Percentiles rank a stretch among this genome's conserved stretches.
Evolutionary conservation across 179 eudicot genomes (phyloP).

Genomic region (Actinidia arguta): DNA sequence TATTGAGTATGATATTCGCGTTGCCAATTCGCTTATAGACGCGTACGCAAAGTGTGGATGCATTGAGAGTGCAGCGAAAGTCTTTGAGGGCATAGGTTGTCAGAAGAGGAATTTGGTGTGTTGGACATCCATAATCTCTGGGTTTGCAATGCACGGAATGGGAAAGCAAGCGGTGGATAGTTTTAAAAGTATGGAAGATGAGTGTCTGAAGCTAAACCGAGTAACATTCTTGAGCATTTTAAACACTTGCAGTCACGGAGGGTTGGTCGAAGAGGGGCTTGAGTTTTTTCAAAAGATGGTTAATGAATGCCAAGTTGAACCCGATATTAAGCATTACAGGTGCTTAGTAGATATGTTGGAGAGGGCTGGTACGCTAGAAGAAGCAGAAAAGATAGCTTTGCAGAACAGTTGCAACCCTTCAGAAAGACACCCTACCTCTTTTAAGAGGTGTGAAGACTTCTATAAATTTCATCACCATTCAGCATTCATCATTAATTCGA

Average conservation of each 20-base stretch:
- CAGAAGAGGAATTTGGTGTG: constrained; percentile 55
- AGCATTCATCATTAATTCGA: too few relatives aligned
- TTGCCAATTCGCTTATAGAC: constrained; percentile 60
- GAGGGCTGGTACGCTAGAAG: constrained; percentile 65
- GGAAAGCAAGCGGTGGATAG: constrained; percentile 53
- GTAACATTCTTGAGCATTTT: constrained; percentile 66
- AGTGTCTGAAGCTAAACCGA: constrained; percentile 51
- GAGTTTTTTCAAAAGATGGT: constrained; percentile 56
- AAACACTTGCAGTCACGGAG: constrained; percentile 67
- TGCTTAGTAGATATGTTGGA: constrained; percentile 72
- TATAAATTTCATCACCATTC: too few relatives aligned
- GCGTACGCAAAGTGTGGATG: constrained; percentile 74
- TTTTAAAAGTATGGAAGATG: constrained; percentile 48
- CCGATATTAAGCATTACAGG: constrained; percentile 66
- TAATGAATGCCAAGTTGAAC: constrained; percentile 31
- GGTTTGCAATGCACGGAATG: constrained; percentile 77
- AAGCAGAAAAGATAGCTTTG: constrained; percentile 62
- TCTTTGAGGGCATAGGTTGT: constrained; percentile 41
- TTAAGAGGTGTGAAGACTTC: too few relatives aligned
- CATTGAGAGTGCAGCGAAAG: constrained; percentile 46
- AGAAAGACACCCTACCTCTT: too few relatives aligned
- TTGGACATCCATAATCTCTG: constrained; percentile 74
- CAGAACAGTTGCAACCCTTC: too few relatives aligned
- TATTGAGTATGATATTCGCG: constrained; percentile 37
- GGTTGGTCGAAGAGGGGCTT: constrained; percentile 67